Percentiles rank a stretch among this genome's conserved stretches.
These are phyloP conservation scores for Dissophora globulifera DNA, from an alignment of 192 early-diverging fungal species.

Conservation along the genomic window DNA sequence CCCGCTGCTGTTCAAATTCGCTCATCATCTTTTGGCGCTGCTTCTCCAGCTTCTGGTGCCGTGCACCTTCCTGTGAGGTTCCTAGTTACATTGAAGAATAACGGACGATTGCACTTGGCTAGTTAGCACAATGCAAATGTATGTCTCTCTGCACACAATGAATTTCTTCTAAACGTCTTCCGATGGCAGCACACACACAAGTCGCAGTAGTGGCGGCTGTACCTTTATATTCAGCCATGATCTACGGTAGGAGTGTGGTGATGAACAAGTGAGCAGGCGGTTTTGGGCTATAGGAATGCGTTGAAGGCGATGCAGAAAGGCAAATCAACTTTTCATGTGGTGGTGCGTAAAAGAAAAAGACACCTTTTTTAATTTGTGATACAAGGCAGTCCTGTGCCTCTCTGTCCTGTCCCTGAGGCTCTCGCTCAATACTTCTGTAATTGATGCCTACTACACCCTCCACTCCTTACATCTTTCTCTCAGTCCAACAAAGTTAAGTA, in stretches of 20 bases:
- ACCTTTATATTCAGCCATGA: conserved; percentile 60
- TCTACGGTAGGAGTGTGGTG: neutral
- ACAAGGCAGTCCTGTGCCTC: no score
- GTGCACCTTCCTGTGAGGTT: conserved; percentile 61
- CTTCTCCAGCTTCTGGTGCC: conserved; percentile 74
- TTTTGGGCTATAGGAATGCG: neutral
- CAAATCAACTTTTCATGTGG: no score
- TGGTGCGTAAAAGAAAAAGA: no score
- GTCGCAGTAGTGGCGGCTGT: neutral
- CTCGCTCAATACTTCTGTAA: no score
- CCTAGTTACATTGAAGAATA: conserved; percentile 10
- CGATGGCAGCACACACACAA: no score
- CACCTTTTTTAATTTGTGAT: no score
- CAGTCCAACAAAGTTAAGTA: conserved; percentile 2
- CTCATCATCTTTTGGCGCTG: conserved; percentile 73
- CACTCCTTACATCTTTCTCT: no score
- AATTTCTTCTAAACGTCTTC: no score
- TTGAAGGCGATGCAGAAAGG: neutral
- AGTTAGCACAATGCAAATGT: no score
- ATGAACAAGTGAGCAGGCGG: neutral
- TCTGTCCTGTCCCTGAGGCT: no score
- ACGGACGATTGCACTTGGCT: neutral
- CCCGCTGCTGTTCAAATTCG: conserved; percentile 75
- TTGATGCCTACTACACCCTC: no score
- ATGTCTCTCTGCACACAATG: no score